Conservation (phyloP, 129 eudicot species). For the Chrysanthemum lavandulifolium region DNA sequence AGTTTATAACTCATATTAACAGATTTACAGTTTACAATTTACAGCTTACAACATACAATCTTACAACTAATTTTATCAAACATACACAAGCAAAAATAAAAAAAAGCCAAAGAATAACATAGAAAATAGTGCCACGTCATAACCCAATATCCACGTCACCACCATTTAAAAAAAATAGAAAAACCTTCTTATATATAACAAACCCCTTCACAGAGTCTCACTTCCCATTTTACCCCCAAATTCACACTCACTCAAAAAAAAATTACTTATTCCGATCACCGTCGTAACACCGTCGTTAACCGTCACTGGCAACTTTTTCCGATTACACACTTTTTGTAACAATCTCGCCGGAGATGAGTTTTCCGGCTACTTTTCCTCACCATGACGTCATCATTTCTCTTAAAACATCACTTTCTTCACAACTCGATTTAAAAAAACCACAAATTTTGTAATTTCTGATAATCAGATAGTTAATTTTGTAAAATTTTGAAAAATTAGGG, state of each 20-base stretch:
- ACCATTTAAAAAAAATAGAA: background rate
- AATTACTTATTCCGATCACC: slow-evolving; percentile 16
- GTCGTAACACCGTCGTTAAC: slow-evolving; percentile 5
- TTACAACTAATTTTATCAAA: too few species aligned
- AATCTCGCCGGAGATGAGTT: slow-evolving; percentile 35
- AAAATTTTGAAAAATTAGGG: slow-evolving; percentile 15
- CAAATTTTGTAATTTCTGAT: slow-evolving; percentile 29
- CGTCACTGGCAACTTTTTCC: slow-evolving; percentile 24
- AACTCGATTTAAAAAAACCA: slow-evolving; percentile 25
- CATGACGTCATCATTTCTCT: slow-evolving; percentile 23
- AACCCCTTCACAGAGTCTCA: slow-evolving; percentile 9
- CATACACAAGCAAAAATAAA: too few species aligned
- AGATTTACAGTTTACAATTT: too few species aligned
- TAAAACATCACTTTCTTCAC: background rate
- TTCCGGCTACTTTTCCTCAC: slow-evolving; percentile 30
- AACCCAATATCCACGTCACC: slow-evolving; percentile 43
- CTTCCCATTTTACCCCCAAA: slow-evolving; percentile 17
- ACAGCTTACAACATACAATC: too few species aligned
- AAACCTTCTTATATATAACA: slow-evolving; percentile 25
- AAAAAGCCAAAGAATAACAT: too few species aligned
- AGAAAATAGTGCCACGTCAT: background rate
- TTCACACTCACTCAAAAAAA: background rate
- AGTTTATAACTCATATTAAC: too few species aligned
- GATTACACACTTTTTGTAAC: background rate
- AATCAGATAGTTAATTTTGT: too few species aligned